phyloP scores from a whole-genome alignment of 805 yeast species.

The Candida orba region DNA sequence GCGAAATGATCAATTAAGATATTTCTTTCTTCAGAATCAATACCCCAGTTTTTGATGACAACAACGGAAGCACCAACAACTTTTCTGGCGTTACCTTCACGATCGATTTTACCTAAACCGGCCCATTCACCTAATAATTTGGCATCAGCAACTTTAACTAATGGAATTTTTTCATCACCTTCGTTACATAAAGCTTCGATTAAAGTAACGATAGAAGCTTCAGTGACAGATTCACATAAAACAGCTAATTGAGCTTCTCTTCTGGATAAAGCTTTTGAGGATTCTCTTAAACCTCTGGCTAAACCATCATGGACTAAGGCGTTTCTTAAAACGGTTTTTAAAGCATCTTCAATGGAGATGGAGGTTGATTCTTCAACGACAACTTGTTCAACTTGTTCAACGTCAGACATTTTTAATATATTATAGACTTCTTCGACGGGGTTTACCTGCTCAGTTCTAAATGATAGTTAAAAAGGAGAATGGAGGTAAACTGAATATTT shows the following conservation, averaged over 20 bases:
- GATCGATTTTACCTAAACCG: conserved; percentile 98
- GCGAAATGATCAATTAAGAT: conserved; percentile 94
- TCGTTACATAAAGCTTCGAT: conserved; percentile 99
- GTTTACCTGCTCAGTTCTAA: conserved; percentile 49
- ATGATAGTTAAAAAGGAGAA: conserved; percentile 1
- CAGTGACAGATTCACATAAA: conserved; percentile 97
- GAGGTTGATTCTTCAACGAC: conserved; percentile 82
- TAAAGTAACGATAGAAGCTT: conserved; percentile 91
- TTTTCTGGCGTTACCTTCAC: conserved; percentile 99
- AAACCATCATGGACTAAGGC: conserved; percentile 98
- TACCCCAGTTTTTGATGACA: conserved; percentile 99
- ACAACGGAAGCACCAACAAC: conserved; percentile 99
- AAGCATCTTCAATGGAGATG: conserved; percentile 96
- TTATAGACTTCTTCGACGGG: conserved; percentile 70
- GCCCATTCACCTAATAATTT: conserved; percentile 99
- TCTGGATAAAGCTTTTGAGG: conserved; percentile 96
- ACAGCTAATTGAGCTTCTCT: conserved; percentile 98
- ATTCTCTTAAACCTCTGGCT: conserved; percentile 99
- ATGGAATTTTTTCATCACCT: conserved; percentile 92
- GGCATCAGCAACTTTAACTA: conserved; percentile 99
- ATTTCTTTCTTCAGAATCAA: conserved; percentile 95
- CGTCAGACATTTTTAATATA: conserved; percentile 68
- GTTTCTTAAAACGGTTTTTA: conserved; percentile 96
- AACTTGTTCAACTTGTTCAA: conserved; percentile 85
- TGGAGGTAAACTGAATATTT: neutral